Evolutionary conservation across 192 early-diverging fungal species (phyloP).

Genomic region (Backusella luteola): DNA sequence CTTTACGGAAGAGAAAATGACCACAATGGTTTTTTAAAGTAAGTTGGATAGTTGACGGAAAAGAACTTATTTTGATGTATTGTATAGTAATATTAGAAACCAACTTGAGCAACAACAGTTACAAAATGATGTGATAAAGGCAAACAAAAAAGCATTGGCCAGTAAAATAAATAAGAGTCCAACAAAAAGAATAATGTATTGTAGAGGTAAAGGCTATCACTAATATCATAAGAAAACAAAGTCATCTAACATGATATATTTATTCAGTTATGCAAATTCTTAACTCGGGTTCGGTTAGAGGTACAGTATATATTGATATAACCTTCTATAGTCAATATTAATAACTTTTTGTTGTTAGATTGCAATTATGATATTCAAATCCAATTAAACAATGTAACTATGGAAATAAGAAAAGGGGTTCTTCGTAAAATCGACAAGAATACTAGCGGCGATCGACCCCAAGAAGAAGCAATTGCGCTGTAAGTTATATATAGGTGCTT

Average conservation of each 20-base stretch:
- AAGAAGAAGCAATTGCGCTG: constrained; percentile 11
- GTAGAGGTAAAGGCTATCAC: constrained; percentile 1
- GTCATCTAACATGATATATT: background rate
- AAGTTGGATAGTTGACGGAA: background rate
- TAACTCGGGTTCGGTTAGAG: constrained; percentile 5
- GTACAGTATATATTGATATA: background rate
- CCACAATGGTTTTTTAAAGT: constrained; percentile 5
- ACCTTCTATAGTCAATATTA: background rate
- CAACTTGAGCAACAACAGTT: background rate
- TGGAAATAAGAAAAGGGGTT: constrained; percentile 3
- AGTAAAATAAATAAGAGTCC: background rate
- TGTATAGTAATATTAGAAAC: background rate
- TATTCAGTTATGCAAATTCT: constrained; percentile 11
- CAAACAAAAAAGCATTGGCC: background rate
- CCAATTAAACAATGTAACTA: background rate
- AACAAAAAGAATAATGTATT: constrained; percentile 16
- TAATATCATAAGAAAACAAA: background rate
- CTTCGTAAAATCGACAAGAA: constrained; percentile 8
- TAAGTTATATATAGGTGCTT: background rate
- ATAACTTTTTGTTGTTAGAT: background rate
- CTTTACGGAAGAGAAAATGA: background rate
- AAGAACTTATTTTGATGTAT: background rate
- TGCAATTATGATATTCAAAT: constrained; percentile 12
- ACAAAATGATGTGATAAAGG: background rate
- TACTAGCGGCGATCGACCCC: background rate